Conservation (phyloP, 352 stramenopile species). For the Pythium sukuiense region DNA sequence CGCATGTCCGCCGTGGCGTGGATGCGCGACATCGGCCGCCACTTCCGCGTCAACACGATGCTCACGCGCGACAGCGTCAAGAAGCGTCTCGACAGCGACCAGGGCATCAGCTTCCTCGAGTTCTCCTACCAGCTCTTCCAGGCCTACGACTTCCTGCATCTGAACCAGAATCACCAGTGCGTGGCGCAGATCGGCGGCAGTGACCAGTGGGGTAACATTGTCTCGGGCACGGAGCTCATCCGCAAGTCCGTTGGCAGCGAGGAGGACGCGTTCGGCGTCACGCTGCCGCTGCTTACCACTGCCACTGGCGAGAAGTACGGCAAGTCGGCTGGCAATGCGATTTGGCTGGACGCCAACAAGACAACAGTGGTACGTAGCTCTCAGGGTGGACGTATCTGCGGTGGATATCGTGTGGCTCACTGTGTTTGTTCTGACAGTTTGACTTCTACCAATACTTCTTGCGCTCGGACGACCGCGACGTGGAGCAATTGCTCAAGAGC, state of each 20-base stretch:
- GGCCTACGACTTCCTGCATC: constrained; percentile 98
- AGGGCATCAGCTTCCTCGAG: constrained; percentile 98
- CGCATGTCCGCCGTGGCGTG: constrained; percentile 96
- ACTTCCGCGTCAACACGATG: constrained; percentile 99
- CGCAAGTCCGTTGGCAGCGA: constrained; percentile 71
- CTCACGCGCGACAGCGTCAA: constrained; percentile 97
- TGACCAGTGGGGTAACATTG: constrained; percentile 99
- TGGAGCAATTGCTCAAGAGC: constrained; percentile 95
- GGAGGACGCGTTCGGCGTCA: constrained; percentile 92
- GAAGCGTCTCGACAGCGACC: constrained; percentile 93
- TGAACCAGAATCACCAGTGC: constrained; percentile 91
- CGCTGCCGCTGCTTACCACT: constrained; percentile 96
- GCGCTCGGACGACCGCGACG: constrained; percentile 87
- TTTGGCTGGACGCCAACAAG: constrained; percentile 96
- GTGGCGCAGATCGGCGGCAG: constrained; percentile 97
- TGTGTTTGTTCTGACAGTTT: constrained; percentile 50
- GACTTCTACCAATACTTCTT: constrained; percentile 95
- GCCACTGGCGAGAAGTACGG: constrained; percentile 98
- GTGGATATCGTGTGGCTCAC: neutral
- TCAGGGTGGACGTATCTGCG: neutral
- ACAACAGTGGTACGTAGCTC: constrained; percentile 90
- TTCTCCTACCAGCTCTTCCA: constrained; percentile 99
- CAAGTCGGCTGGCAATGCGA: constrained; percentile 97
- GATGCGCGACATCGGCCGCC: constrained; percentile 95
- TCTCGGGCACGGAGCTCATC: constrained; percentile 95